A percentile compares a stretch with the other conserved stretches of the same genome.
Evolutionary conservation across 192 early-diverging fungal species (phyloP).

Genomic region (Entomortierella parvispora): DNA sequence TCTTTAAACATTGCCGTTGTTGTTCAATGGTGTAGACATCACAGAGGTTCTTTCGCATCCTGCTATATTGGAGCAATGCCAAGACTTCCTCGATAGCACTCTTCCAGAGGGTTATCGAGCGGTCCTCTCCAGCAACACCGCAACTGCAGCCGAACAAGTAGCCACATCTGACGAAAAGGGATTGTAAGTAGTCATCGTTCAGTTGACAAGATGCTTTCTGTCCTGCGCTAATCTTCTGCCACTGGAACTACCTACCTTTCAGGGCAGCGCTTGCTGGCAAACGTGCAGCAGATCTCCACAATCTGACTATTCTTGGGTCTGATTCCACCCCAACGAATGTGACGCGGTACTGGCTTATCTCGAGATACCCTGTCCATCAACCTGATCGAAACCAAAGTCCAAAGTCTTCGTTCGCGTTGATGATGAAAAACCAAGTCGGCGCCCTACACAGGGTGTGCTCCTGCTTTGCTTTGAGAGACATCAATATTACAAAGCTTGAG

Average conservation of each 20-base stretch:
- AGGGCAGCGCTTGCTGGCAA: conserved; percentile 44
- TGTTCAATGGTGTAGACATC: conserved; percentile 20
- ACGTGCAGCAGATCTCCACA: conserved; percentile 27
- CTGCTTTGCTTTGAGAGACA: conserved; percentile 40
- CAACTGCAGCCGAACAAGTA: conserved; percentile 43
- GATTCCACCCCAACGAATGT: conserved; percentile 45
- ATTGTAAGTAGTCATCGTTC: conserved; percentile 12
- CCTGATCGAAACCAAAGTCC: conserved; percentile 39
- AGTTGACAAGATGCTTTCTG: not conserved
- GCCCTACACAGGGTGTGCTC: conserved; percentile 39
- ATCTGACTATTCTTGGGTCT: conserved; percentile 34
- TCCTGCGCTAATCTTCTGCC: not conserved
- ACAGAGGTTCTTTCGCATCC: conserved; percentile 43
- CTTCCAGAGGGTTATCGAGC: conserved; percentile 39
- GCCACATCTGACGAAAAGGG: conserved; percentile 25
- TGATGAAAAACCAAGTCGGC: conserved; percentile 48
- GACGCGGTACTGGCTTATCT: conserved; percentile 47
- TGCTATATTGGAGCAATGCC: conserved; percentile 45
- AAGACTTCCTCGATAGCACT: conserved; percentile 40
- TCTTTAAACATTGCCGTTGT: no score
- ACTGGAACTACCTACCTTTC: not conserved
- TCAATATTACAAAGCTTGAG: conserved; percentile 47
- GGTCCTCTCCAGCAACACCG: conserved; percentile 44
- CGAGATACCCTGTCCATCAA: conserved; percentile 29
- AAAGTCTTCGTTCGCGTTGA: conserved; percentile 40